Conservation (phyloP, 345 rosid genomes). For the Jatropha curcas region DNA sequence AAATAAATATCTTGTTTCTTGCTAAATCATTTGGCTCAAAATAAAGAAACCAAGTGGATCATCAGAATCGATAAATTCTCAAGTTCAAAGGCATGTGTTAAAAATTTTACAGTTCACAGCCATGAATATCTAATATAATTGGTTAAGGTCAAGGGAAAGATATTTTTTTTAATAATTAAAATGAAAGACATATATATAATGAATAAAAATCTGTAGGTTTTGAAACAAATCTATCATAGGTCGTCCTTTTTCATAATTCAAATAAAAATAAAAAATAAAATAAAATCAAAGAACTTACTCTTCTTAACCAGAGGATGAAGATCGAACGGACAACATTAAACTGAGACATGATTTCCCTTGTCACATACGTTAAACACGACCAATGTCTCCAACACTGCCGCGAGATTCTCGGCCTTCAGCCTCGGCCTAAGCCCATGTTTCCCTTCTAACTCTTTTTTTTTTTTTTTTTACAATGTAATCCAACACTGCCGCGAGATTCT, state of each 20-base stretch:
- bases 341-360: slow-evolving; percentile 14
- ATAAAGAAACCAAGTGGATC: not conserved
- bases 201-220: no score
- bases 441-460: not conserved
- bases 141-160: slow-evolving; percentile 6
- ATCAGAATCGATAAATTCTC: not conserved
- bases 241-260: not conserved
- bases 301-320: no score
- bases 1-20: no score
- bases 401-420: slow-evolving; percentile 41
- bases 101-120: not conserved
- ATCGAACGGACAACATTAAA: slow-evolving; percentile 3
- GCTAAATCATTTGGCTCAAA: not conserved
- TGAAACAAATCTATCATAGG: not conserved
- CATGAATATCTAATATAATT: not conserved
- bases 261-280: not conserved
- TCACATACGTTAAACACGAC: slow-evolving; percentile 21
- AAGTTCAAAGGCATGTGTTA: not conserved
- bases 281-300: slow-evolving; percentile 1
- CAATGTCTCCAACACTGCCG: slow-evolving; percentile 31
- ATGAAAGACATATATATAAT: no score
- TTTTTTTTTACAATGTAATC: not conserved
- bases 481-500: slow-evolving; percentile 44
- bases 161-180: no score
- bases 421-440: slow-evolving; percentile 8